Base-by-base conservation (phyloP, 1,284 basidiomycete species). In the Boletellus sp. region DNA sequence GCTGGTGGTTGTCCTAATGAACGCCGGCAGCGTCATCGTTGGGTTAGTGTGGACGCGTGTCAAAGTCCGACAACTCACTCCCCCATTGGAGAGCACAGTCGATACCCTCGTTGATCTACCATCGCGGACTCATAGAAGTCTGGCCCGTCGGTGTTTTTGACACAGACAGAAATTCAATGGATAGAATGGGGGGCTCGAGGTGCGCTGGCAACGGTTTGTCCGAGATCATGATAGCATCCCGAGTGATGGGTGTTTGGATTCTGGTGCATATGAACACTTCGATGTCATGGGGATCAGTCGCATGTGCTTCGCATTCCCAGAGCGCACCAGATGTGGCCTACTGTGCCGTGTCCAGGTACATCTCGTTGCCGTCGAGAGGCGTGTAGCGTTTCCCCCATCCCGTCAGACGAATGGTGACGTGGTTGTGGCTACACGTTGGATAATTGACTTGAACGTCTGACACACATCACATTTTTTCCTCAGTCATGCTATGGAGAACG, bases 181-280 rank as follows among this genome's bases (percentile, higher is more conserved):
- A 48, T 44, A 45, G 41, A 43, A n/a, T 13, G 29, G 29, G 29
- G 36, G 30, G 39, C 36, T 47, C 34, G 40, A 47, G 55, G 50
- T 49, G 44, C 43, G 41, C 55, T 50, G 43, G 57, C 38, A 51
- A 55, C 36, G 17, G 44, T 59, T 29, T 29, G 13, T 29, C 27
- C 14, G 6, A 29, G 13, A 11, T 7, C 16, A 44, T 62, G 51
- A 57, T 61, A 66, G 58, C 63, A 64, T 66, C 53, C 60, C 61
- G 63, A 40, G 33, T 19, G 47, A 52, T 21, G 39, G 45, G 42
- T 48, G 33, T 46, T 33, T 47, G 47, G 36, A 30, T 17, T 22
- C 33, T 41, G 36, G 52, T 38, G 26, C 14, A 37, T 41, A 46
- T 53, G 34, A 37, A 47, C 27, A 49, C 53, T 60, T 54, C 58